phyloP scores from a whole-genome alignment of 1,139 yeast species.

The Suhomyces chickasaworum region DNA sequence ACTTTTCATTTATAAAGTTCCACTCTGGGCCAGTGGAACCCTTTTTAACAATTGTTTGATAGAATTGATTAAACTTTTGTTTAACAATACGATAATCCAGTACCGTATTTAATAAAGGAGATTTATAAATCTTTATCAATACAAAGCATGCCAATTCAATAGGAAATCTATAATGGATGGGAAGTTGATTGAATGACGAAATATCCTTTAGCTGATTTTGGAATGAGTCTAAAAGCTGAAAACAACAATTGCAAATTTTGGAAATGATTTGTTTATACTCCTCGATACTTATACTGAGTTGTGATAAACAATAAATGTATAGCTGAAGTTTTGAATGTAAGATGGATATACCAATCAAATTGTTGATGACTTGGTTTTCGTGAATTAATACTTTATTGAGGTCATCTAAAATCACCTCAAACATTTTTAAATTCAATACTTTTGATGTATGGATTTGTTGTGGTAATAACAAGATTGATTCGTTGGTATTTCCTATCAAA shows the following conservation, averaged over 20 bases:
- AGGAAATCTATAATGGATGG: slow-evolving; percentile 45
- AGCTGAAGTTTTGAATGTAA: slow-evolving; percentile 46
- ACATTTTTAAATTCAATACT: slow-evolving; percentile 45
- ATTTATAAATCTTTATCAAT: slow-evolving; percentile 38
- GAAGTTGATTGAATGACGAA: slow-evolving; percentile 35
- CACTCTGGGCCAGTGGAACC: slow-evolving; percentile 20
- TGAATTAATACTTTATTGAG: slow-evolving; percentile 21
- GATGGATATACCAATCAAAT: slow-evolving; percentile 36
- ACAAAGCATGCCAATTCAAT: slow-evolving; percentile 38
- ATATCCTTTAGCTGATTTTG: slow-evolving; percentile 25
- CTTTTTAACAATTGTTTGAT: slow-evolving; percentile 17
- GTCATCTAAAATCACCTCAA: slow-evolving; percentile 43
- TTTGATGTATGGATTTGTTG: slow-evolving; percentile 29
- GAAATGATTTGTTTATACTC: slow-evolving; percentile 36
- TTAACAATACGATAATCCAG: slow-evolving; percentile 37
- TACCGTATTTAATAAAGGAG: slow-evolving; percentile 36
- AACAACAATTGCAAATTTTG: slow-evolving; percentile 37
- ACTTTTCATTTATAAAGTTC: slow-evolving; percentile 30
- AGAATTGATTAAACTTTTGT: slow-evolving; percentile 31
- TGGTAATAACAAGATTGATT: slow-evolving; percentile 21
- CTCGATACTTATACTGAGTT: slow-evolving; percentile 27
- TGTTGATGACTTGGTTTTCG: slow-evolving; percentile 23
- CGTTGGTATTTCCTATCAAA: slow-evolving; percentile 25
- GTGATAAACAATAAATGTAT: slow-evolving; percentile 39
- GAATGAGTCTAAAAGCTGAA: slow-evolving; percentile 28